Base-by-base conservation (phyloP, 2,329 filamentous ascomycete species). In the Aspergillus sp. region DNA sequence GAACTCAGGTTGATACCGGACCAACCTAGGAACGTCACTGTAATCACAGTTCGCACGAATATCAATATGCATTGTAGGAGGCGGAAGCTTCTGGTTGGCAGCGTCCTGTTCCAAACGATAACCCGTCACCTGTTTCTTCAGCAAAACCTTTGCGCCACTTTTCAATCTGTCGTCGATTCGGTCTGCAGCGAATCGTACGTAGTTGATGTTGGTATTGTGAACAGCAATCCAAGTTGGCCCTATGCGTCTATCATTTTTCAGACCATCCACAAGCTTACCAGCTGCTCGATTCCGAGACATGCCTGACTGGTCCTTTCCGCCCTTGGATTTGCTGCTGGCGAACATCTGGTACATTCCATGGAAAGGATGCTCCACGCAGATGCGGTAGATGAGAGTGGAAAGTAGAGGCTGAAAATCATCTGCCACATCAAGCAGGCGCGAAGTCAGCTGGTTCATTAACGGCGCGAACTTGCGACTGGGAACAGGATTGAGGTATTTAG, bases 291-390 rank as follows among this genome's bases (percentile, higher is more conserved):
- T 81, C 42, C 93, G 82, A 4, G 85, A 84, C 19, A 82, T 72
- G 1, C 87, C 86, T 3, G 85, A 79, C 36, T 85, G 80, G 54
- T 96, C 91, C 55, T 85, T 83, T 44, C 75, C 69, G 44, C 66
- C 75, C 56, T 83, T 82, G 43, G 79, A 81, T 57, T 83, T 86
- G 40, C 80, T 82, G 26, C 85, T 83, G 2, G 90, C 87, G 74
- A 91, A 96, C 38, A 98, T 88, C 57, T 97, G 90, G 63, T 98
- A 94, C 82, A 97, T 91, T 42, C 89, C 89, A 62, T 98, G 94
- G 64, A 90, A 95, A 0, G 93, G 94, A 67, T 99, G 93, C 48
- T 98, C 89, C 7, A 79, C 75, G 61, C 91, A 97, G 46, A 98
- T 95, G 6, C 82, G 83, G 59, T 82, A 81, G 3, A 97, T 82